These are phyloP conservation scores for Phyllosticta ampelicida DNA, from an alignment of 2,329 filamentous ascomycete species.

Conservation along the genomic window DNA sequence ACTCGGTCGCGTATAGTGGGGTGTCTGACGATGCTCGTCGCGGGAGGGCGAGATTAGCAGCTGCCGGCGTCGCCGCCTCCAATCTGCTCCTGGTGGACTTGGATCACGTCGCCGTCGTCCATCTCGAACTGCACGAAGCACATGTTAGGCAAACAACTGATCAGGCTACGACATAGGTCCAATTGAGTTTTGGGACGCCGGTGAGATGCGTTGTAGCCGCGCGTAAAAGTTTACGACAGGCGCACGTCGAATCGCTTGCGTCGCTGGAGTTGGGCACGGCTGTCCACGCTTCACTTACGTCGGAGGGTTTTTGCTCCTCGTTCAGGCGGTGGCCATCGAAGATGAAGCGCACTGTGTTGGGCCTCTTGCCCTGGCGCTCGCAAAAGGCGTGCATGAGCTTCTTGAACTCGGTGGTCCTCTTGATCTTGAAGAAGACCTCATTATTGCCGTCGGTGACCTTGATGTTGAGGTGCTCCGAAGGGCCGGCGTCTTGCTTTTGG, in stretches of 20 bases:
- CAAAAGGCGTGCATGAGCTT: conserved; percentile 99
- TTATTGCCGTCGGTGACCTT: conserved; percentile 99
- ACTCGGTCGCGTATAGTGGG: not conserved
- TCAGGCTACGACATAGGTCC: too few relatives aligned
- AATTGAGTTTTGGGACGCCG: too few relatives aligned
- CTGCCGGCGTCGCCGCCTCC: conserved; percentile 46
- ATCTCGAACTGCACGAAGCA: conserved; percentile 66
- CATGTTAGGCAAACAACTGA: not conserved
- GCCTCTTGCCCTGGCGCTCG: conserved; percentile 83
- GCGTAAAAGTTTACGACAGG: not conserved
- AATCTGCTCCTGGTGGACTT: conserved; percentile 97
- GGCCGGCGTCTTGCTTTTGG: conserved; percentile 33
- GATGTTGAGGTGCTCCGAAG: conserved; percentile 86
- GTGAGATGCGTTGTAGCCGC: not conserved
- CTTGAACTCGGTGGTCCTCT: conserved; percentile 87
- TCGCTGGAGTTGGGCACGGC: not conserved
- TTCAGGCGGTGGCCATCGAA: conserved; percentile 95
- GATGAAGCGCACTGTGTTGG: conserved; percentile 77
- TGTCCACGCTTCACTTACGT: not conserved
- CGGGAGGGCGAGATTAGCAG: conserved; percentile 16
- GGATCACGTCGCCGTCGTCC: conserved; percentile 88
- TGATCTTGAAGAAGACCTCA: conserved; percentile 99
- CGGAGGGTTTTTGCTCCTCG: conserved; percentile 66
- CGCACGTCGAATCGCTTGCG: not conserved
- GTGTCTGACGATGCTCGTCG: not conserved